phyloP scores from a whole-genome alignment of 495 filamentous ascomycete species.

The Tirmania nivea region DNA sequence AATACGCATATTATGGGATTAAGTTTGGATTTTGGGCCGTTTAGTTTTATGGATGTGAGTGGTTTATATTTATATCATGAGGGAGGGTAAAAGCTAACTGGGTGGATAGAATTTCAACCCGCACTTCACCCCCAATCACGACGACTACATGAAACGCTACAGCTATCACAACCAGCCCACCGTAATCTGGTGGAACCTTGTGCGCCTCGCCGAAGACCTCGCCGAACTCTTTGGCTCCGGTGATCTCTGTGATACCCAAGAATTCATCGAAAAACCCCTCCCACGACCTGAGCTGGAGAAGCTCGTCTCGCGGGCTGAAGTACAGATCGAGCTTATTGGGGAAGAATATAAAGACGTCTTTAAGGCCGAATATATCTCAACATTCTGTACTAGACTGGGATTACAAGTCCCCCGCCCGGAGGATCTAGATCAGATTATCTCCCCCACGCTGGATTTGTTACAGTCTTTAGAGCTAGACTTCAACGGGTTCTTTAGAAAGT shows the following conservation, averaged over 20 bases:
- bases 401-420: constrained; percentile 38
- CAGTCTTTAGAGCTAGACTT: constrained; percentile 69
- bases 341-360: constrained; percentile 79
- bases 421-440: constrained; percentile 61
- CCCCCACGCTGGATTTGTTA: constrained; percentile 59
- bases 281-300: constrained; percentile 34
- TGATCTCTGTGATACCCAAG: constrained; percentile 38
- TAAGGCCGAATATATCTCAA: constrained; percentile 57
- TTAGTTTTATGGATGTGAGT: constrained; percentile 52
- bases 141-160: constrained; percentile 72
- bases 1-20: constrained; percentile 83
- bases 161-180: constrained; percentile 83
- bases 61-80: no score
- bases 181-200: constrained; percentile 97
- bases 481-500: constrained; percentile 68
- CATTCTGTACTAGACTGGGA: constrained; percentile 62
- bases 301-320: constrained; percentile 58
- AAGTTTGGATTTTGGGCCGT: constrained; percentile 83
- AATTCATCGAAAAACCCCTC: constrained; percentile 51
- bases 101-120: constrained; percentile 65
- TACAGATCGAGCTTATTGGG: constrained; percentile 49
- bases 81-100: not conserved
- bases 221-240: constrained; percentile 72
- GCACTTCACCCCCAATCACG: constrained; percentile 86
- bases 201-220: constrained; percentile 72